Base-by-base conservation (phyloP, 2,329 filamentous ascomycete species). In the Parasarocladium wereldwijsianum region DNA sequence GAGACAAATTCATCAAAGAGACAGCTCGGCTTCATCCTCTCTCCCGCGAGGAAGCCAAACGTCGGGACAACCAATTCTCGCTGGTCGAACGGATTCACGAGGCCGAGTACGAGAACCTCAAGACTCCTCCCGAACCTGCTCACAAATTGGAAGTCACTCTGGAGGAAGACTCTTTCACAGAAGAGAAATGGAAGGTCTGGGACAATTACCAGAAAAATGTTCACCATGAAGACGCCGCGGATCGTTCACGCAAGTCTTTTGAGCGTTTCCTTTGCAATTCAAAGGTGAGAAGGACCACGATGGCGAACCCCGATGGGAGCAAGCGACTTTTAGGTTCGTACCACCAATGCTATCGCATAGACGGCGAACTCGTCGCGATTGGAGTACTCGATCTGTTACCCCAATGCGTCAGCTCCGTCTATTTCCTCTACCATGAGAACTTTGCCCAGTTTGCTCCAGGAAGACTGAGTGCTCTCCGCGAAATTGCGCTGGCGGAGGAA, bases 281-380 rank as follows among this genome's bases (percentile, higher is more conserved):
- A 4, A 77, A 80, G 1, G 43, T 87, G 23, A 56, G 49, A 9
- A 59, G 63, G 9, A 53, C 57, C 18, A 60, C 51, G 2, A 37
- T 60, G 20, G 47, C 50, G 12, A 48, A 50, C 3, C 36, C 57
- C 2, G 60, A 72, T 33, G 70, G 70, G 16, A 57, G 57, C 12
- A 58, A 64, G 34, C 62, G 63, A 25, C 57, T 54, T 24, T 53
- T 86, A 0, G 82, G 82, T 11, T 83, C 79, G 2, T 87, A 71
- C 42, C 82, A 90, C 43, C 81, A 87, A 46, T 85, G 79, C 54
- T 87, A 86, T 47, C 66, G 81, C 17, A 58, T 90, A 3, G 78
- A 90, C 43, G 81, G 79, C 14, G 63, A 70, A 29, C 60, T 90
- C 10, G 70, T 87, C 15, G 82, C 82, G 3, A 66, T 90, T 38